A percentile compares a stretch with the other conserved stretches of the same genome.
Conservation (phyloP, 352 stramenopile species). For the Phytophthora megakarya region DNA sequence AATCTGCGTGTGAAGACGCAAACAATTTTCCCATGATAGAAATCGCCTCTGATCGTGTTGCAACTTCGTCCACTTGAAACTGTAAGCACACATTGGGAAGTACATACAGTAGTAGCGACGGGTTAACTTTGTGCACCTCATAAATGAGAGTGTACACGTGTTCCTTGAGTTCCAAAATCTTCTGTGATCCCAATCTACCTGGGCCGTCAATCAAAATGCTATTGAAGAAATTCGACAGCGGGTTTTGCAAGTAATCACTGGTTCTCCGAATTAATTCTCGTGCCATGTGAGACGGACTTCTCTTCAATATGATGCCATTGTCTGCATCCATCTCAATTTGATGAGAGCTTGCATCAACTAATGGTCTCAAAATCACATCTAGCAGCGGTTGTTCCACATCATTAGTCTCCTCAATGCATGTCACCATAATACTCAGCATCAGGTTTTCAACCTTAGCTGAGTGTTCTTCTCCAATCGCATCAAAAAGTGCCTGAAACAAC, state of each 20-base stretch:
- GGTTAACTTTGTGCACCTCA: conserved; percentile 79
- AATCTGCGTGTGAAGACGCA: conserved; percentile 73
- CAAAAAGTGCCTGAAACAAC: conserved; percentile 71
- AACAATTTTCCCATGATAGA: conserved; percentile 82
- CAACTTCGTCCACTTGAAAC: conserved; percentile 86
- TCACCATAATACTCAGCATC: conserved; percentile 76
- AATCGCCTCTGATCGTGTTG: conserved; percentile 78
- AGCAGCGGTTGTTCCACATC: conserved; percentile 67
- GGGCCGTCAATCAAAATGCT: conserved; percentile 70
- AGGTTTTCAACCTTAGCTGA: conserved; percentile 71
- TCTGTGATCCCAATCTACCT: conserved; percentile 14
- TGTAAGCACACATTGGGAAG: conserved; percentile 88
- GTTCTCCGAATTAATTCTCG: conserved; percentile 78
- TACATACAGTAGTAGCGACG: conserved; percentile 78
- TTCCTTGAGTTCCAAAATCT: conserved; percentile 66
- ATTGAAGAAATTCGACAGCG: conserved; percentile 84
- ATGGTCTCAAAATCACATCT: conserved; percentile 62
- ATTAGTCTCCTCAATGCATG: conserved; percentile 78
- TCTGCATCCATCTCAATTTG: background rate
- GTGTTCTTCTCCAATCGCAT: conserved; percentile 64
- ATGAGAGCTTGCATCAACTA: conserved; percentile 39
- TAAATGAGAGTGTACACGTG: conserved; percentile 87
- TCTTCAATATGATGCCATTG: conserved; percentile 12
- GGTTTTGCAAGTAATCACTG: conserved; percentile 65
- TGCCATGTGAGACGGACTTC: conserved; percentile 60